Percentiles rank a stretch among this genome's conserved stretches.
phyloP scores from a whole-genome alignment of 768 basidiomycete species.

The Panaeolus cyanescens region DNA sequence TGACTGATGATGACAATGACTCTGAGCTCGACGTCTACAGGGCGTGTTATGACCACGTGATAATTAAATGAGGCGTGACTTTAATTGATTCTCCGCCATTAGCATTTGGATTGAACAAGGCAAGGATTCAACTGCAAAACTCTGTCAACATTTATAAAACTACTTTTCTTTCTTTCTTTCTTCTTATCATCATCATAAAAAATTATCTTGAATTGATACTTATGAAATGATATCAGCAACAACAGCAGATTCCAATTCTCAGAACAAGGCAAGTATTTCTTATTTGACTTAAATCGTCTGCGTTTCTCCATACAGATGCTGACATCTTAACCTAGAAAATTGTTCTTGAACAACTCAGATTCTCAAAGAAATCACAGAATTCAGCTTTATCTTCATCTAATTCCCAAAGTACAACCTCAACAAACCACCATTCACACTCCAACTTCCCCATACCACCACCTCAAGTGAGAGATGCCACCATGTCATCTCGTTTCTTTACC shows the following conservation, averaged over 20 bases:
- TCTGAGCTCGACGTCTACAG: too few relatives aligned
- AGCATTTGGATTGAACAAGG: neutral
- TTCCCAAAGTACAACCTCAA: conserved; percentile 8
- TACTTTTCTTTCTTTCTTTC: neutral
- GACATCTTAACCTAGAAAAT: conserved; percentile 30
- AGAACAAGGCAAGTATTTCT: conserved; percentile 31
- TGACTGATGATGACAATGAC: conserved; percentile 5
- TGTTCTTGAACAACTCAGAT: conserved; percentile 50
- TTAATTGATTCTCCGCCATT: conserved; percentile 1
- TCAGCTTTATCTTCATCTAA: conserved; percentile 28
- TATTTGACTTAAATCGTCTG: neutral
- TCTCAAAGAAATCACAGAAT: conserved; percentile 32
- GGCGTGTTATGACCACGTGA: neutral
- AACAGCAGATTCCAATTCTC: conserved; percentile 42
- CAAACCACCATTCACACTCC: conserved; percentile 15
- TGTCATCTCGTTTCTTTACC: conserved; percentile 62
- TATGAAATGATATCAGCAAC: conserved; percentile 47
- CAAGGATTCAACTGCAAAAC: too few relatives aligned
- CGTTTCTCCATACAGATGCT: conserved; percentile 6
- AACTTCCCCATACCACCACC: conserved; percentile 45
- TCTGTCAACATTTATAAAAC: neutral
- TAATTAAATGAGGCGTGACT: neutral
- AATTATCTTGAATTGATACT: neutral
- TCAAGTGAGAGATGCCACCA: conserved; percentile 80
- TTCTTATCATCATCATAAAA: neutral